Base-by-base conservation (phyloP, 1,139 yeast species). In the Nakaseomyces sp. region DNA sequence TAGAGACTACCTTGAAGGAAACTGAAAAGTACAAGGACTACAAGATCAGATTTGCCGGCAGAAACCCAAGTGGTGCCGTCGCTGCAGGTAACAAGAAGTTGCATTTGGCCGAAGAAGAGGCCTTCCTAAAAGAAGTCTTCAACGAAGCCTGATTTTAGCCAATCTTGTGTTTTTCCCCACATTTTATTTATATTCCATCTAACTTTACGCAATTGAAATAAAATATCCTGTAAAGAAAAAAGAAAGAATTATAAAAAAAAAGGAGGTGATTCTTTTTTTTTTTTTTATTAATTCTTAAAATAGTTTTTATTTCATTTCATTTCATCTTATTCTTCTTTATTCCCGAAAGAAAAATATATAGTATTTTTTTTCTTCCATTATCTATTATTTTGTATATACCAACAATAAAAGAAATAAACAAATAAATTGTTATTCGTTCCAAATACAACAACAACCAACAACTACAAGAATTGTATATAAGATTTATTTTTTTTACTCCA, bases 11-110 rank as follows among this genome's bases (percentile, higher is more conserved):
- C 39, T 68, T 91, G 65, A 74, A 73, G 52, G 86, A 86, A 70
- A 83, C 95, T 48, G 76, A 77, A 43, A 71, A 74, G 50, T 81
- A 83, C 68, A 69, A 73, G 63, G 78, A 70, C 58, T 61, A 68
- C 56, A 60, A 64, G 26, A 63, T 85, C 53, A 82, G 96, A 71
- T 91, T 86, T 65, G 94, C 94, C 57, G 98, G 98, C 64, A 88
- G 99, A 77, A 87, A 85, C 64, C 98, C 98, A 65, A 81, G 91
- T 65, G 97, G 97, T 45, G 82, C 95, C 50, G 95, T 91, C 61
- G 98, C 99, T 60, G 96, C 98, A 56, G 99, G 99, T 71, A 73
- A 86, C 52, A 93, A 93, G 79, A 70, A 81, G 53, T 79, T 79
- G 77, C 98, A 93, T 68, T 66, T 67, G 56, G 81, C 83, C 53